Conservation (phyloP, 306 rosid genomes). For the Medicago truncatula region DNA sequence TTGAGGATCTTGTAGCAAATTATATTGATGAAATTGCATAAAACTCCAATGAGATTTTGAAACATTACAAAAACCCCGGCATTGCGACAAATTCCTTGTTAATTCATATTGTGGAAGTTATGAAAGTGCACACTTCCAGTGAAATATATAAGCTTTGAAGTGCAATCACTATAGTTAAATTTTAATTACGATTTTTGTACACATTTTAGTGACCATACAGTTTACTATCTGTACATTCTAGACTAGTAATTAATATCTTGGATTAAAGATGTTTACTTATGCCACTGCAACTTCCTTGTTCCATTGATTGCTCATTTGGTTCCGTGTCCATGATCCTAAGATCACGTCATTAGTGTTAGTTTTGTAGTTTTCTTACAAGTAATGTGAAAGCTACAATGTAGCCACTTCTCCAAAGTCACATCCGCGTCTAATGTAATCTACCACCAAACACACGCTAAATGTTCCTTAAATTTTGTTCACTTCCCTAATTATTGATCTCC, state of each 20-base stretch:
- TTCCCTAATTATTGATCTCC: slow-evolving; percentile 36
- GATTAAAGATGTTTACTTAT: slow-evolving; percentile 1
- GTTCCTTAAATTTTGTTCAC: slow-evolving; percentile 14
- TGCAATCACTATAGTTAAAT: slow-evolving; percentile 11
- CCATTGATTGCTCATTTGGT: neutral
- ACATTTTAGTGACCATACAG: neutral
- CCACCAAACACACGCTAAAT: slow-evolving; percentile 6
- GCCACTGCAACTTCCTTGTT: neutral
- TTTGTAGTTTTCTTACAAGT: too few relatives aligned
- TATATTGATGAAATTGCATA: slow-evolving; percentile 5
- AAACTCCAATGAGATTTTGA: neutral
- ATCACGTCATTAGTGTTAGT: too few relatives aligned
- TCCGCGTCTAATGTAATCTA: too few relatives aligned
- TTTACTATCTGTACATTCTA: slow-evolving; percentile 23
- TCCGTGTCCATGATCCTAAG: too few relatives aligned
- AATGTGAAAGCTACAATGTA: too few relatives aligned
- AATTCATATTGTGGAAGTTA: slow-evolving; percentile 9
- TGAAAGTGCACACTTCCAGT: slow-evolving; percentile 29
- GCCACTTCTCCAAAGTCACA: too few relatives aligned
- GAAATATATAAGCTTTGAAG: slow-evolving; percentile 5
- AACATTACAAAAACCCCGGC: neutral
- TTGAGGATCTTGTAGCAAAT: slow-evolving; percentile 10
- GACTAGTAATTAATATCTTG: slow-evolving; percentile 12
- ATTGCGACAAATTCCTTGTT: slow-evolving; percentile 15
- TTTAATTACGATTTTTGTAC: slow-evolving; percentile 20